Percentiles rank a stretch among this genome's conserved stretches.
Conservation (phyloP, 140 eudicot species). For the Ambrosia hybrid region DNA sequence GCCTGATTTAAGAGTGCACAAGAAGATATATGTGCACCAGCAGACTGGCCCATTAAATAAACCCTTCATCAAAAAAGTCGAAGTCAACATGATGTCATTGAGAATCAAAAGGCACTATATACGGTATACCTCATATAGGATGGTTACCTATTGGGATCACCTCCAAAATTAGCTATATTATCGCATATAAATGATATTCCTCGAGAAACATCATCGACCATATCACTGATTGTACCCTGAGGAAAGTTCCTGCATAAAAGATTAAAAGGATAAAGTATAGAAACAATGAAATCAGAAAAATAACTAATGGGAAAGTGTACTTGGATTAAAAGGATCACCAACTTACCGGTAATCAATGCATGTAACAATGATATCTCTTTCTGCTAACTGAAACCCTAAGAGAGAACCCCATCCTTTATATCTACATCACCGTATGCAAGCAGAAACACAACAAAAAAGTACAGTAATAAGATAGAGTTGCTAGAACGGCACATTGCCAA, state of each 20-base stretch:
- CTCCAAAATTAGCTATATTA: constrained; percentile 64
- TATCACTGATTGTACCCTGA: constrained; percentile 90
- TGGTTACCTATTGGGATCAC: constrained; percentile 80
- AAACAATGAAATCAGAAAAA: background rate
- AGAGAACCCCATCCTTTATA: constrained; percentile 97
- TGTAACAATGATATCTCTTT: constrained; percentile 77
- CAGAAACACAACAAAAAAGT: background rate
- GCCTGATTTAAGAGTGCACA: constrained; percentile 93
- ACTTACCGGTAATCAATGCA: constrained; percentile 83
- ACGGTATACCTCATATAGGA: background rate
- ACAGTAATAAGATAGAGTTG: background rate
- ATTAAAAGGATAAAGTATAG: too few relatives aligned
- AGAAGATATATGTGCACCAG: constrained; percentile 94
- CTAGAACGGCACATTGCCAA: too few relatives aligned
- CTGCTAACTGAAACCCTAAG: constrained; percentile 78
- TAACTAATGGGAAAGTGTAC: background rate
- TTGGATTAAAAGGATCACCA: constrained; percentile 35
- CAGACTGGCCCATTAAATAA: constrained; percentile 92
- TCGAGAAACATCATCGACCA: constrained; percentile 81
- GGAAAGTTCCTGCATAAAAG: constrained; percentile 81
- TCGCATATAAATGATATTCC: constrained; percentile 80
- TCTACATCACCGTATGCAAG: constrained; percentile 42
- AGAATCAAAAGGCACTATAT: background rate
- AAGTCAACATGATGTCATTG: constrained; percentile 17
- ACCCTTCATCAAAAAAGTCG: constrained; percentile 48